phyloP scores from a whole-genome alignment of 495 filamentous ascomycete genomes.

The Lineolata rhizophorae region DNA sequence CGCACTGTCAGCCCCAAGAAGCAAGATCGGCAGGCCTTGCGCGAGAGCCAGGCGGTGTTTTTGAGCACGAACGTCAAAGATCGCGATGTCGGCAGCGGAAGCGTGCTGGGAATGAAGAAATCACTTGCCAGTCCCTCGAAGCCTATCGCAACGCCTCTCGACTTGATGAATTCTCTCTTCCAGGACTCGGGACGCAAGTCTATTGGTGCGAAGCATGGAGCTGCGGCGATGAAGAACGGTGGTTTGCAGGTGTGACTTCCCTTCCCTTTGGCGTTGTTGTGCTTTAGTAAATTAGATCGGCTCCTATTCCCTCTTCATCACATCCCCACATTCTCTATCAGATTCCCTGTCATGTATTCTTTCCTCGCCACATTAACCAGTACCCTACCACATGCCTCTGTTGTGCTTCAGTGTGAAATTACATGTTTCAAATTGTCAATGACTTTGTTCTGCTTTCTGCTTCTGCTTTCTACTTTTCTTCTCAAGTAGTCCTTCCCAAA shows the following conservation, averaged over 20 bases:
- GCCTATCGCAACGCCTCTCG: constrained; percentile 57
- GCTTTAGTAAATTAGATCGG: too few species aligned
- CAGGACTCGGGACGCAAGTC: constrained; percentile 24
- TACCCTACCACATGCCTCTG: too few species aligned
- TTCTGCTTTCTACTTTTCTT: too few species aligned
- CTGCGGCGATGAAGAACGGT: constrained; percentile 30
- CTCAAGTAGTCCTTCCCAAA: too few species aligned
- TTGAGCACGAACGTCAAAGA: constrained; percentile 21
- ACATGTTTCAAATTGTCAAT: too few species aligned
- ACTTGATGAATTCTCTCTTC: constrained; percentile 82
- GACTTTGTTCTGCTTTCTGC: too few species aligned
- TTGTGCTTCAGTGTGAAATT: too few species aligned
- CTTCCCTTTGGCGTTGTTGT: too few species aligned
- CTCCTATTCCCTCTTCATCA: too few species aligned
- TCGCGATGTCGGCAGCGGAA: constrained; percentile 16
- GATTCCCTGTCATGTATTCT: too few species aligned
- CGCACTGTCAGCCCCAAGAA: constrained; percentile 81
- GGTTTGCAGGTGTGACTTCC: constrained; percentile 57
- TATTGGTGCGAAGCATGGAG: constrained; percentile 21
- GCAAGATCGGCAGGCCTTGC: constrained; percentile 48
- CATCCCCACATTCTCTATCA: too few species aligned
- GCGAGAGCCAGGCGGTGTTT: constrained; percentile 34
- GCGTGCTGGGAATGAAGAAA: constrained; percentile 9
- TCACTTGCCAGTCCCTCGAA: constrained; percentile 19
- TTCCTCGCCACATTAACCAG: too few species aligned